phyloP scores from a whole-genome alignment of 2,329 filamentous ascomycete genomes.

The Knufia petricola region DNA sequence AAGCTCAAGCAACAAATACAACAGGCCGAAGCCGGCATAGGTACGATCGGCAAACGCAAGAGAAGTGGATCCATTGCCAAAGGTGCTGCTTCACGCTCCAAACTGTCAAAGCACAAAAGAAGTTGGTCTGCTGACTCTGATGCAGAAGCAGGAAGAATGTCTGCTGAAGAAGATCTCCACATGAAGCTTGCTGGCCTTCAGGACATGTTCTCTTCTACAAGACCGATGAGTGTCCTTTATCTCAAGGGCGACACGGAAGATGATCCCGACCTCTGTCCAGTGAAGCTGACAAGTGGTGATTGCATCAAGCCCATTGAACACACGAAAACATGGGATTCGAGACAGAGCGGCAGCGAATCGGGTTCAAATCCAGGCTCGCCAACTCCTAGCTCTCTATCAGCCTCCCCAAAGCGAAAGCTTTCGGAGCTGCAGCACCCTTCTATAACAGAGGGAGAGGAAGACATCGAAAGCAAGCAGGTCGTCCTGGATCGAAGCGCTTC shows the following conservation, averaged over 20 bases:
- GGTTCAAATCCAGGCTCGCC: conserved; percentile 31
- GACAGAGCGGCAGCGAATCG: conserved; percentile 27
- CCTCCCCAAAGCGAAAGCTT: conserved; percentile 33
- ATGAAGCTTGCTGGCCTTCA: conserved; percentile 35
- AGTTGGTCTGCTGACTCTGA: conserved; percentile 90
- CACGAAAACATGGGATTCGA: conserved; percentile 27
- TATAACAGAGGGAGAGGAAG: conserved; percentile 18
- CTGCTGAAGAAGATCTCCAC: conserved; percentile 36
- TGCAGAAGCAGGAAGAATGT: conserved; percentile 29
- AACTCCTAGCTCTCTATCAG: conserved; percentile 31
- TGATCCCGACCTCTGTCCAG: conserved; percentile 37
- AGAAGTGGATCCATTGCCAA: conserved; percentile 45
- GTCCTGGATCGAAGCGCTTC: conserved; percentile 5
- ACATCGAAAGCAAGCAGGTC: conserved; percentile 11
- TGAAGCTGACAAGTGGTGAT: conserved; percentile 30
- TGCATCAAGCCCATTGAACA: conserved; percentile 26
- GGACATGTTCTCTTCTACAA: conserved; percentile 39
- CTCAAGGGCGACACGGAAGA: conserved; percentile 37
- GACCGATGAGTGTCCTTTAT: conserved; percentile 33
- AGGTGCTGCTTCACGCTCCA: conserved; percentile 47
- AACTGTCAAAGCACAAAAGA: conserved; percentile 79
- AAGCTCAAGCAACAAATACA: conserved; percentile 90
- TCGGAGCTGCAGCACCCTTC: conserved; percentile 19
- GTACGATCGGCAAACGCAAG: conserved; percentile 52
- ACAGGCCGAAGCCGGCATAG: conserved; percentile 56